Percentiles rank a stretch among this genome's conserved stretches.
Conservation (phyloP, 306 rosid genomes). For the cucumber (Cucumis sativus) region DNA sequence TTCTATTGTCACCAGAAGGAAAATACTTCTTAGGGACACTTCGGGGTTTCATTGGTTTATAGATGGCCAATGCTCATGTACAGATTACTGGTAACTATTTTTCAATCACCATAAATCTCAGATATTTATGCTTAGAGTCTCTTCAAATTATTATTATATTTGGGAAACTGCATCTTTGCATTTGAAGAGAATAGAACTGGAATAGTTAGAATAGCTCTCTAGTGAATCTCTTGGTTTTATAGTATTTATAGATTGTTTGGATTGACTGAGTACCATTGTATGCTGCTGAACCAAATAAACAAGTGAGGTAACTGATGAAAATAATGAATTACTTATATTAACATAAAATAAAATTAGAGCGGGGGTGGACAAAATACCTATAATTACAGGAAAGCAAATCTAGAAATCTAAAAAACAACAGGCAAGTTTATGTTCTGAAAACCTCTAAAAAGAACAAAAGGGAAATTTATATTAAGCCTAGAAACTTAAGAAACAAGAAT, state of each 20-base stretch:
- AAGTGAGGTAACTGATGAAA: background rate
- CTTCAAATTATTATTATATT: background rate
- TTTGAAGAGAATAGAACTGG: background rate
- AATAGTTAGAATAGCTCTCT: background rate
- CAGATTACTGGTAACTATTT: conserved; percentile 48
- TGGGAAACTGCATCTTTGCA: background rate
- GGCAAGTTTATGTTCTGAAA: background rate
- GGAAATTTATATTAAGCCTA: background rate
- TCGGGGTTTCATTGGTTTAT: conserved; percentile 78
- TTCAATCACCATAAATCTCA: background rate
- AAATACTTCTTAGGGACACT: conserved; percentile 54
- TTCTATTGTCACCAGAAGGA: conserved; percentile 51
- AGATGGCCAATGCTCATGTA: conserved; percentile 71
- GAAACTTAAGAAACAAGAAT: background rate
- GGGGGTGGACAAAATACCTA: background rate
- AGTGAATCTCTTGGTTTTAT: background rate
- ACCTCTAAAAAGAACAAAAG: background rate
- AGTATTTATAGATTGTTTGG: background rate
- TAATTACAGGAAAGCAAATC: background rate
- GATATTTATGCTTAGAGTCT: background rate
- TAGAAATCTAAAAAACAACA: background rate
- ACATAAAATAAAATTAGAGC: background rate
- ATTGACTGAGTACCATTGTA: background rate
- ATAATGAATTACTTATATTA: background rate
- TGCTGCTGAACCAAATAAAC: background rate